Evolutionary conservation across 768 basidiomycete species (phyloP), one percentile per base, ranked within the genome.

Genomic region (Lactifluus pinguis): DNA sequence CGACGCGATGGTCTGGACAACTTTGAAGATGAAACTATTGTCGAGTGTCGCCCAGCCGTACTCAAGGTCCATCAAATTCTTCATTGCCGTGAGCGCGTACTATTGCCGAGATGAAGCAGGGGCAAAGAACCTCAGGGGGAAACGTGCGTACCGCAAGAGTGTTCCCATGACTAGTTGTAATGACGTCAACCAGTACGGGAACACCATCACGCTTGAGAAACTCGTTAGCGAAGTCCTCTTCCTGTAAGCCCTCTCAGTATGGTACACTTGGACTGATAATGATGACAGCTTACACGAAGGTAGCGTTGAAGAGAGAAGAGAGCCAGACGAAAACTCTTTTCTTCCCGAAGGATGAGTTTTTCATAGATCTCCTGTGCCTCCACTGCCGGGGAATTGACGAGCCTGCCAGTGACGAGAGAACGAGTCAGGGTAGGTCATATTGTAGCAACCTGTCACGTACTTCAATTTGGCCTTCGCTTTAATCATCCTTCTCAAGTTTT

Each of bases 11-110:
- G 89, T 86, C 67, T 85, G 82, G 15, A 92, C 90, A 53, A 93
- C 81, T 70, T 82, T 81, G 67, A 83, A 78, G 55, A 93, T 89
- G 72, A 95, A 94, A 7, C 72, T 71, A 55, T 83, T 78, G 63
- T 84, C 82, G 6, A 95, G 79, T n/a, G 75, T 76, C 1, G 82
- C 78, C 90, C 89, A 94, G 49, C 91, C 92, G 63, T 87, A 84
- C 50, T 90, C 85, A 25, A 88, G 76, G 64, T 94, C 90, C 87
- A 95, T 89, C 32, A 94, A 71, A 69, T 90, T 89, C 72, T 93
- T 89, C 81, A 93, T 84, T 3, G 87, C 85, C 4, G 85, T 83
- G 41, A 95, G 77, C 9, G 90, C 89, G 65, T 94, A 94, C 90
- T 93, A 61, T 59, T 65, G 47, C 17, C 49, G 32, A 59, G 21